Percentiles rank a stretch among this genome's conserved stretches.
These are phyloP conservation scores for Sporothrix pallida DNA, from an alignment of 2,329 filamentous ascomycete species.

Conservation along the genomic window DNA sequence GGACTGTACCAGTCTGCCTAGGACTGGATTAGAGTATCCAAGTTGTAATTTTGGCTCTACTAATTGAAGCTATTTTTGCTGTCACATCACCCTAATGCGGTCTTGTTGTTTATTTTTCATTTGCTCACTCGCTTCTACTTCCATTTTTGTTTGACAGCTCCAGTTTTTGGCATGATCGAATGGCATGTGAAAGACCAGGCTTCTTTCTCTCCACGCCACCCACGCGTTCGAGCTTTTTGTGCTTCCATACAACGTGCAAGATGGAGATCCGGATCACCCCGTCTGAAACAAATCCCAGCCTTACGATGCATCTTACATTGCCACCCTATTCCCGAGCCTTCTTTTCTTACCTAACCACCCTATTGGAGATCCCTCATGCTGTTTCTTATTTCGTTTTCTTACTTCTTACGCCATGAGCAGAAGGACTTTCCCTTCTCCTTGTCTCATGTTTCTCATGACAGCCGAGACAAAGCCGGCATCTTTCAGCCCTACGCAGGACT, in stretches of 20 bases:
- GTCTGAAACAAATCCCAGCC: constrained; percentile 8
- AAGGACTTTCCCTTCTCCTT: background rate
- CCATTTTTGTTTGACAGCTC: background rate
- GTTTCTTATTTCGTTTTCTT: background rate
- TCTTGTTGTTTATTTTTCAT: background rate
- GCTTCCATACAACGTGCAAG: background rate
- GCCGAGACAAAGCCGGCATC: background rate
- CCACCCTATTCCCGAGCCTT: background rate
- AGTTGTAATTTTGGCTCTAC: too few species aligned
- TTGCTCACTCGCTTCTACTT: too few species aligned
- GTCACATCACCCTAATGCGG: background rate
- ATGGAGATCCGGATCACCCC: background rate
- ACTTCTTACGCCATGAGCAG: background rate
- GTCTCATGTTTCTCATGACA: constrained; percentile 9
- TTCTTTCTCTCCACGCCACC: background rate
- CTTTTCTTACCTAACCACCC: background rate
- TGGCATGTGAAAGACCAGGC: background rate
- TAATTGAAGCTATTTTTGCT: too few species aligned
- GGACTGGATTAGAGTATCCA: too few species aligned
- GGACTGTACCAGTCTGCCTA: background rate
- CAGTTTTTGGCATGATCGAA: background rate
- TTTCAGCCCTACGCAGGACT: constrained; percentile 5
- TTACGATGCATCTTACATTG: background rate
- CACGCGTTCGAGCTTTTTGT: background rate
- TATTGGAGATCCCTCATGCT: too few species aligned